Evolutionary conservation across 2,329 filamentous ascomycete species (phyloP).

Genomic region (Scedosporium boydii): DNA sequence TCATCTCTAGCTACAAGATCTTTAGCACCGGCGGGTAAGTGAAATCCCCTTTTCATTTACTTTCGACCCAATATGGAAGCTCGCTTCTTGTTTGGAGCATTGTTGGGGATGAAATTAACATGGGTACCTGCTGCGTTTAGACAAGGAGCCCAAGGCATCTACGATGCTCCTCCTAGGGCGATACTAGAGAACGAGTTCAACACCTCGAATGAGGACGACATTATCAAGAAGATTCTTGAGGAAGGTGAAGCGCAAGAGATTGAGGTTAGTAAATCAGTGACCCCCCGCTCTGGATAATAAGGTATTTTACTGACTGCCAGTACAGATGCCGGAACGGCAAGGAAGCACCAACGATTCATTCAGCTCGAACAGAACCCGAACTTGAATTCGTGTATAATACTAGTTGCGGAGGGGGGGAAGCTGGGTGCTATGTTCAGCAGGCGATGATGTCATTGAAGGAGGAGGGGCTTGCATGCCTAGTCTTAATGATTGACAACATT

Average conservation of each 20-base stretch:
- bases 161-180: slow-evolving; percentile 66
- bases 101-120: neutral
- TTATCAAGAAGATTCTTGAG: slow-evolving; percentile 72
- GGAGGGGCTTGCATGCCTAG: neutral
- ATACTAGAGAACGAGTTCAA: slow-evolving; percentile 81
- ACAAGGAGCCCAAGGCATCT: slow-evolving; percentile 74
- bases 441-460: neutral
- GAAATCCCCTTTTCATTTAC: slow-evolving; percentile 5
- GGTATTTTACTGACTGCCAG: neutral
- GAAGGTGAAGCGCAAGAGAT: slow-evolving; percentile 59
- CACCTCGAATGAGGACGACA: slow-evolving; percentile 67
- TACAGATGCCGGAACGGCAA: slow-evolving; percentile 3
- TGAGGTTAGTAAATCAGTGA: slow-evolving; percentile 31
- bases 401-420: neutral
- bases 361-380: neutral
- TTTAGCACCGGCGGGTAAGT: slow-evolving; percentile 84
- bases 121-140: slow-evolving; percentile 30
- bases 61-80: neutral
- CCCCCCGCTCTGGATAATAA: no score
- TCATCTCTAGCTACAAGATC: slow-evolving; percentile 81
- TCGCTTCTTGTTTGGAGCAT: no score
- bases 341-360: slow-evolving; percentile 4
- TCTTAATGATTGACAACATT: neutral
- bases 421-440: neutral
- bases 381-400: neutral